A percentile compares a stretch with the other conserved stretches of the same genome.
These are phyloP conservation scores for Syzygium malaccense DNA, from an alignment of 441 rosid genomes.

Conservation along the genomic window DNA sequence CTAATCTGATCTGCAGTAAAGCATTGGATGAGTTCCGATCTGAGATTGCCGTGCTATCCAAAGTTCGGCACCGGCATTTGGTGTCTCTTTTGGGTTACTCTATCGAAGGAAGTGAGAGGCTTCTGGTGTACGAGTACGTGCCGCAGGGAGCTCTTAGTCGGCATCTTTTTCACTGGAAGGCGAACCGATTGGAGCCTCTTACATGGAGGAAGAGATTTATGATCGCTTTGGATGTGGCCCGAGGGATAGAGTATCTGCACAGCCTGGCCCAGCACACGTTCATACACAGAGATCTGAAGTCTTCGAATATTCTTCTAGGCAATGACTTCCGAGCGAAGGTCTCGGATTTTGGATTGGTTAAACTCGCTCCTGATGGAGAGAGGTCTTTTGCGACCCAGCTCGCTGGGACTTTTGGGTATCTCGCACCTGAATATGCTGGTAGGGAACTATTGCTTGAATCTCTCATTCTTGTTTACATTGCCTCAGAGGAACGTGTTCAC, in stretches of 20 bases:
- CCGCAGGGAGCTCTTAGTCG: slow-evolving; percentile 37
- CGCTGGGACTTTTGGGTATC: slow-evolving; percentile 52
- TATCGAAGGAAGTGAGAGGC: slow-evolving; percentile 32
- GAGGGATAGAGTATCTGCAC: slow-evolving; percentile 51
- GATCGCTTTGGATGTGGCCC: slow-evolving; percentile 44
- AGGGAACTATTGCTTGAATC: background rate
- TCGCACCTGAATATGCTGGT: slow-evolving; percentile 59
- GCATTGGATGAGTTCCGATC: slow-evolving; percentile 37
- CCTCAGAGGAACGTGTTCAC: background rate
- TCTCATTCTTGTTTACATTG: background rate
- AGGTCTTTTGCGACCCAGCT: slow-evolving; percentile 34
- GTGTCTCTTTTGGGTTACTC: slow-evolving; percentile 39
- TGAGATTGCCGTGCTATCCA: slow-evolving; percentile 42
- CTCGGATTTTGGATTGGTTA: slow-evolving; percentile 47
- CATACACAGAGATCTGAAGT: slow-evolving; percentile 49
- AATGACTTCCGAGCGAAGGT: slow-evolving; percentile 38
- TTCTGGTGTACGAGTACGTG: slow-evolving; percentile 45
- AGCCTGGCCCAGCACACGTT: slow-evolving; percentile 31
- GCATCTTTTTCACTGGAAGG: slow-evolving; percentile 42
- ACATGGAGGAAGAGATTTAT: slow-evolving; percentile 32
- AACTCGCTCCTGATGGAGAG: slow-evolving; percentile 40
- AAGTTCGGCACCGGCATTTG: slow-evolving; percentile 36
- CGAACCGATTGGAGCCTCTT: slow-evolving; percentile 27
- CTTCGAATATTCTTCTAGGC: slow-evolving; percentile 37
- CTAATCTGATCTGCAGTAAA: slow-evolving; percentile 21